Base-by-base conservation (phyloP, 768 basidiomycete species). In the Mycena belliarum region DNA sequence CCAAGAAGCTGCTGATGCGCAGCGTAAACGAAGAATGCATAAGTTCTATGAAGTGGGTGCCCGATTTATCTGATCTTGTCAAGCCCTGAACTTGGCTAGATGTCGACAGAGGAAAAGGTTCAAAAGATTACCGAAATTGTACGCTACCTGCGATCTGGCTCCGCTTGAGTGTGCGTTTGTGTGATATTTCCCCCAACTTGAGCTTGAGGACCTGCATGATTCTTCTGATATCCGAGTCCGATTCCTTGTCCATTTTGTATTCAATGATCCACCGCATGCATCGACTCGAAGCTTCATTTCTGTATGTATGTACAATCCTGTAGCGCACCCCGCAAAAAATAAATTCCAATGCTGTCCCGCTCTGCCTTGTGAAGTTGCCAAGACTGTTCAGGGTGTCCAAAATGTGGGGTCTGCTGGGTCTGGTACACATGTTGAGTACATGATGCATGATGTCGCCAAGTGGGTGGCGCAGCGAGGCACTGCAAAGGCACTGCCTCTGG, bases 31-130 rank as follows among this genome's bases (percentile, higher is more conserved):
- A 49, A 62, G 72, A 50, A 82, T 86, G 82, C 76, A 83, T 63
- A 28, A 56, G 21, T 86, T 86, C 61, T 80, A 75, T 49, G 72
- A 80, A 70, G 84, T 82, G 62, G 45, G 77, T 68, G 28, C 16
- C 15, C 29, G 3, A 35, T n/a, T 25, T 26, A 23, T 40, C 5
- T n/a, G 24, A 20, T 41, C n/a, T 35, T 42, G 8, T 26, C 25
- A 1, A 33, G 24, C 10, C 43, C n/a, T 16, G 35, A 35, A 35
- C n/a, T 35, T 16, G 35, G 35, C 4, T 55, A 86, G 85, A 79
- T 86, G 76, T 69, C 82, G 3, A 80, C 84, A 4, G 71, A 84
- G 25, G 73, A 82, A 40, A 85, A 86, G 61, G 62, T 86, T 1
- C 63, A 73, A 52, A 77, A 77, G 57, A 86, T 86, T 24, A 66